phyloP scores from a whole-genome alignment of 495 filamentous ascomycete genomes.

The Ramalina peruviana region DNA sequence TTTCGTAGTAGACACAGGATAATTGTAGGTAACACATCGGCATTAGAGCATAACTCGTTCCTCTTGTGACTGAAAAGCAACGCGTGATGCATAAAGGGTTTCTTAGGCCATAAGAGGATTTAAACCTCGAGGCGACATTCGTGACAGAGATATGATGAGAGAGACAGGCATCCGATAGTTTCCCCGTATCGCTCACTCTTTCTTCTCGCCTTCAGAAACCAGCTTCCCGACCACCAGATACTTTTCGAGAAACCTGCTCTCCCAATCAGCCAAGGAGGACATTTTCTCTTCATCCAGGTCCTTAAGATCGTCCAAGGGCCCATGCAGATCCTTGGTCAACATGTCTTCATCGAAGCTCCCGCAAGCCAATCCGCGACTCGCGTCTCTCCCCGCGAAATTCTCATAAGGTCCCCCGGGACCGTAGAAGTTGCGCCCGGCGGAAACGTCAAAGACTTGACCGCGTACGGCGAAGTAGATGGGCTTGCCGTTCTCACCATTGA shows the following conservation, averaged over 20 bases:
- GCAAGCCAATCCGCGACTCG: slow-evolving; percentile 76
- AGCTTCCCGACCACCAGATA: slow-evolving; percentile 89
- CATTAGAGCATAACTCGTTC: too few relatives aligned
- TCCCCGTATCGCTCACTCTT: slow-evolving; percentile 18
- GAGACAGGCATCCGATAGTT: neutral
- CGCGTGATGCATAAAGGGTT: too few relatives aligned
- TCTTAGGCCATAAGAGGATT: too few relatives aligned
- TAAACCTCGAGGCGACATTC: too few relatives aligned
- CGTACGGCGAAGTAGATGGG: slow-evolving; percentile 79
- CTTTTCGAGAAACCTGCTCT: slow-evolving; percentile 84
- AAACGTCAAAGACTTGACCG: slow-evolving; percentile 78
- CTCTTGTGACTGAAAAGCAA: too few relatives aligned
- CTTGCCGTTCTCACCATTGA: slow-evolving; percentile 60
- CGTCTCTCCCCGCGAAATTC: slow-evolving; percentile 91
- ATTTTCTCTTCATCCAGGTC: slow-evolving; percentile 64
- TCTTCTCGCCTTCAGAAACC: slow-evolving; percentile 53
- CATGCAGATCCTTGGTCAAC: slow-evolving; percentile 84
- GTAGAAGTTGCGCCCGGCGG: slow-evolving; percentile 76
- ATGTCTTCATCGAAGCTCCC: slow-evolving; percentile 94
- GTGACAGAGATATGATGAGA: too few relatives aligned
- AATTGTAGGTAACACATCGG: too few relatives aligned
- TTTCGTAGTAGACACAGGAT: too few relatives aligned
- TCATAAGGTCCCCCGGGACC: slow-evolving; percentile 85
- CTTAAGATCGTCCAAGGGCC: slow-evolving; percentile 67
- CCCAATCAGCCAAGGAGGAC: slow-evolving; percentile 78